Evolutionary conservation across 1,284 basidiomycete species (phyloP).

Genomic region (Trametes versicolor): DNA sequence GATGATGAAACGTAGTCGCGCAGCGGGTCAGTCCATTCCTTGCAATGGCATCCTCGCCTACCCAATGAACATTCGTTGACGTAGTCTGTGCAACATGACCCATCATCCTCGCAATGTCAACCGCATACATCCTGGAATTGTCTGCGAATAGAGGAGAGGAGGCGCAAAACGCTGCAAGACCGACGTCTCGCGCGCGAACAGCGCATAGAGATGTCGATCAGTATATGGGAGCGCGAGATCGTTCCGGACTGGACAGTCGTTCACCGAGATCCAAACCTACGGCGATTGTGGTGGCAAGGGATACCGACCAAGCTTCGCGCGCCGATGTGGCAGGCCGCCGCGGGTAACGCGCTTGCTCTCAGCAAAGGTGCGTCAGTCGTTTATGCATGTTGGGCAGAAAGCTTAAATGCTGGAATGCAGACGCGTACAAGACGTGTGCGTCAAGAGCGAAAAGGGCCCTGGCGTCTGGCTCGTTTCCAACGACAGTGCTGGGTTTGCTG

Average conservation of each 20-base stretch:
- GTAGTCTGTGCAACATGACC: constrained; percentile 35
- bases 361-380: constrained; percentile 74
- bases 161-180: constrained; percentile 68
- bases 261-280: constrained; percentile 67
- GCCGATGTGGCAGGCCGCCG: constrained; percentile 87
- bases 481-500: constrained; percentile 73
- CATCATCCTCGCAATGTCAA: background rate
- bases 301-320: constrained; percentile 89
- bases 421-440: constrained; percentile 79
- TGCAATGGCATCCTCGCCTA: constrained; percentile 23
- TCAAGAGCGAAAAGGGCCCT: constrained; percentile 81
- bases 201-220: constrained; percentile 73
- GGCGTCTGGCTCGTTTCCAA: constrained; percentile 77
- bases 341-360: constrained; percentile 90
- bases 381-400: background rate
- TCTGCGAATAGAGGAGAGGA: constrained; percentile 70
- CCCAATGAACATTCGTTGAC: constrained; percentile 42
- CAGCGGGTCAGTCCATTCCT: constrained; percentile 66
- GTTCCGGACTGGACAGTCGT: constrained; percentile 87
- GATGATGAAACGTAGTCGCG: constrained; percentile 89
- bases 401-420: constrained; percentile 49
- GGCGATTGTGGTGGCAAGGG: constrained; percentile 92
- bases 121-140: background rate
- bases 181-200: constrained; percentile 74
- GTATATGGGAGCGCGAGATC: constrained; percentile 83